Conservation (phyloP, 2,329 filamentous ascomycete genomes). For the Lasiodiplodia sp. region DNA sequence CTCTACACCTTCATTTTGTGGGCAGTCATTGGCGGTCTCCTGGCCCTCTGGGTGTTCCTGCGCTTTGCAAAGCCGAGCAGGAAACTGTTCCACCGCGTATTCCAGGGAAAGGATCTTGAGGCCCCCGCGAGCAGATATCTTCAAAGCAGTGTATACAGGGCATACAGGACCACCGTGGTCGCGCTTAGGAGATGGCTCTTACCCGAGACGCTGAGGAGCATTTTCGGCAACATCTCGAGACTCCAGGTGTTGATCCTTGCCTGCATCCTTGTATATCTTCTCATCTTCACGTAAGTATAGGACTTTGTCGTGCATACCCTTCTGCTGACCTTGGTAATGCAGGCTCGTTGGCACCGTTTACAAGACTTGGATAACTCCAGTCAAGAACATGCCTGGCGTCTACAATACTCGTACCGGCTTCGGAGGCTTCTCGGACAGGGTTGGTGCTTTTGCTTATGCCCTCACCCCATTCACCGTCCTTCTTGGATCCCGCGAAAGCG, state of each 20-base stretch:
- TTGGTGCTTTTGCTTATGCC: conserved; percentile 76
- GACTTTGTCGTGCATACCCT: neutral
- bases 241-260: conserved; percentile 70
- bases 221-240: conserved; percentile 74
- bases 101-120: conserved; percentile 35
- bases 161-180: conserved; percentile 49
- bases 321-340: neutral
- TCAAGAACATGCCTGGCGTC: conserved; percentile 61
- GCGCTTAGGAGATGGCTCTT: conserved; percentile 63
- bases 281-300: conserved; percentile 64
- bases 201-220: conserved; percentile 61
- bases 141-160: conserved; percentile 38
- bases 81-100: conserved; percentile 15
- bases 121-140: conserved; percentile 33
- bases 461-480: conserved; percentile 74
- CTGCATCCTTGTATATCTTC: conserved; percentile 67
- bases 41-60: conserved; percentile 53
- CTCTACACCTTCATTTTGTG: conserved; percentile 65
- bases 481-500: conserved; percentile 72
- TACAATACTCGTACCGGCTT: conserved; percentile 71
- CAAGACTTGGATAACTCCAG: conserved; percentile 73
- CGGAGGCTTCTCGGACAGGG: conserved; percentile 72
- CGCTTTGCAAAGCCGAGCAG: conserved; percentile 41
- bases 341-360: conserved; percentile 71
- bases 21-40: conserved; percentile 59